Percentiles rank a stretch among this genome's conserved stretches.
Evolutionary conservation across 2,329 filamentous ascomycete genomes (phyloP).

Genomic region (Exophiala calicioides): DNA sequence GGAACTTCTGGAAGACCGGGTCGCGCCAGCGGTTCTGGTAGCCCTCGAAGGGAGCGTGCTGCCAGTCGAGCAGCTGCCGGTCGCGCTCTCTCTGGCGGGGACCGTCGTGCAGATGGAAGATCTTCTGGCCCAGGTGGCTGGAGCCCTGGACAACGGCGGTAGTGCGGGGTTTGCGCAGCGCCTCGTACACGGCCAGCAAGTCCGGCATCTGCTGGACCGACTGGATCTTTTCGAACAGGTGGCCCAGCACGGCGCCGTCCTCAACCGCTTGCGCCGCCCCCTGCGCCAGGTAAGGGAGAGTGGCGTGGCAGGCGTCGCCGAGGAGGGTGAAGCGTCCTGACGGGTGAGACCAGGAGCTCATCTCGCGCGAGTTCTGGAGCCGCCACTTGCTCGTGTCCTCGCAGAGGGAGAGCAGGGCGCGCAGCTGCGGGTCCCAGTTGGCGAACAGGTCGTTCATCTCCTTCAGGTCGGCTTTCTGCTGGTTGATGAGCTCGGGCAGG

Average conservation of each 20-base stretch:
- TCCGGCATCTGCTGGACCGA: conserved; percentile 35
- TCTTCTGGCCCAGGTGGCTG: conserved; percentile 37
- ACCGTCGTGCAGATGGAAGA: conserved; percentile 42
- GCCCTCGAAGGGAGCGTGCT: conserved; percentile 13
- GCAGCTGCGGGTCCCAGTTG: conserved; percentile 37
- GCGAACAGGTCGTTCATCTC: conserved; percentile 36
- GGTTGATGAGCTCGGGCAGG: conserved; percentile 36
- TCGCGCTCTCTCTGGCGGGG: conserved; percentile 44
- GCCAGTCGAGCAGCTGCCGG: conserved; percentile 30
- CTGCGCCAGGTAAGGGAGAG: conserved; percentile 41
- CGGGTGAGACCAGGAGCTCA: conserved; percentile 21
- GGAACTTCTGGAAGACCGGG: conserved; percentile 19
- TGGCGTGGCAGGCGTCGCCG: conserved; percentile 50
- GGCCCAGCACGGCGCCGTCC: conserved; percentile 36
- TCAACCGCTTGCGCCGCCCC: conserved; percentile 37
- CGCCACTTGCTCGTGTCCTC: conserved; percentile 30
- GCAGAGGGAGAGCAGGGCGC: conserved; percentile 30
- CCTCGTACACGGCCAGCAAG: conserved; percentile 41
- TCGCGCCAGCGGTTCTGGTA: conserved; percentile 25
- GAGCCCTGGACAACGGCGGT: conserved; percentile 41
- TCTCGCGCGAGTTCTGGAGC: conserved; percentile 23
- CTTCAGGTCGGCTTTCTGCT: conserved; percentile 32
- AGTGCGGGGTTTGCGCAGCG: conserved; percentile 42
- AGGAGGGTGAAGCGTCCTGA: conserved; percentile 37
- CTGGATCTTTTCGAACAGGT: conserved; percentile 35